phyloP scores from a whole-genome alignment of 805 yeast species.

The Candida ovalis region DNA sequence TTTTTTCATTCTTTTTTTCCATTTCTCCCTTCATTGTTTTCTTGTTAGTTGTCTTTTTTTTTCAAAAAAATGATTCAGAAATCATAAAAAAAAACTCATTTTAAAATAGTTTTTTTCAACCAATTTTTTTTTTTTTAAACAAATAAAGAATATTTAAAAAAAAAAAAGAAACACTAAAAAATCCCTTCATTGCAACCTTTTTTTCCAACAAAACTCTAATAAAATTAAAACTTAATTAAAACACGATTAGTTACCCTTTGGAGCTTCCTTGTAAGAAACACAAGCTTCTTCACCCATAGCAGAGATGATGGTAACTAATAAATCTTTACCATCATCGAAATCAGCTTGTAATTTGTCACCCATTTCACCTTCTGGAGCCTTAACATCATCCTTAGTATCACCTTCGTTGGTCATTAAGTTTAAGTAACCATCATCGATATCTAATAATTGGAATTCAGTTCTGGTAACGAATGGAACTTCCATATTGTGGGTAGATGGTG shows the following conservation, averaged over 20 bases:
- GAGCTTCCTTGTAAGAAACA: constrained; percentile 97
- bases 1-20: not conserved
- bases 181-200: not conserved
- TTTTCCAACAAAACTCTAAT: not conserved
- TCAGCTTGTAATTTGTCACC: constrained; percentile 91
- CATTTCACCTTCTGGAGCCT: constrained; percentile 95
- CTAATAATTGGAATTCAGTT: constrained; percentile 94
- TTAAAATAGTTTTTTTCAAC: not conserved
- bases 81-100: not conserved
- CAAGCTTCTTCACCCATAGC: constrained; percentile 99
- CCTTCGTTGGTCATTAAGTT: constrained; percentile 96
- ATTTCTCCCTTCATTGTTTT: not conserved
- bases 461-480: constrained; percentile 98
- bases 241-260: constrained; percentile 46
- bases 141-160: not conserved
- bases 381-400: constrained; percentile 98
- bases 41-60: no score
- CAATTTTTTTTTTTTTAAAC: no score
- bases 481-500: constrained; percentile 99
- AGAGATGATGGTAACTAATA: constrained; percentile 91
- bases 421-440: constrained; percentile 97
- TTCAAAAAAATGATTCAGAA: not conserved
- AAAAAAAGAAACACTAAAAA: constrained; percentile 1
- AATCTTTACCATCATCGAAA: constrained; percentile 97
- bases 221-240: constrained; percentile 2